phyloP scores from a whole-genome alignment of 2,329 filamentous ascomycete genomes.

The Ilyonectria robusta region DNA sequence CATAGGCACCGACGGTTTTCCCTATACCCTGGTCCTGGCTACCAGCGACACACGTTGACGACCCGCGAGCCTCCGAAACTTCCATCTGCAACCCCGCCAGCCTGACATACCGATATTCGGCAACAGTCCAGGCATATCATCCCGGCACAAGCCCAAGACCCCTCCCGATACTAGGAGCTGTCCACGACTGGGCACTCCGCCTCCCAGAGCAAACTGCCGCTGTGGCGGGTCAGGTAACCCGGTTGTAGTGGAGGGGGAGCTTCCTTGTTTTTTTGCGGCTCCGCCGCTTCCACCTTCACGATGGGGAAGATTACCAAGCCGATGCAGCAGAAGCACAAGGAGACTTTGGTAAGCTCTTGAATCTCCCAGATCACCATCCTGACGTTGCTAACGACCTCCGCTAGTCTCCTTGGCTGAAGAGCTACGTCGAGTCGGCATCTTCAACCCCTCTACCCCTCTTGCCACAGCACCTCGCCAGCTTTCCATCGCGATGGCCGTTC shows the following conservation, averaged over 20 bases:
- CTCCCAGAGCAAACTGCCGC: constrained; percentile 56
- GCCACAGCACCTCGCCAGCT: constrained; percentile 81
- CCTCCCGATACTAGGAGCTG: constrained; percentile 44
- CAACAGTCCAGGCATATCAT: constrained; percentile 17
- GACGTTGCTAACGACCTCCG: constrained; percentile 46
- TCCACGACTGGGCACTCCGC: constrained; percentile 53
- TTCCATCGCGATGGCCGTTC: constrained; percentile 94
- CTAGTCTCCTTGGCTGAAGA: constrained; percentile 88
- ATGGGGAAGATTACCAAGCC: constrained; percentile 80
- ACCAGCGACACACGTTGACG: constrained; percentile 14
- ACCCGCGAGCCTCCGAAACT: constrained; percentile 15
- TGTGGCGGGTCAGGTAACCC: constrained; percentile 52
- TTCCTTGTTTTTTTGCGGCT: constrained; percentile 65
- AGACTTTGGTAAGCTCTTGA: constrained; percentile 70
- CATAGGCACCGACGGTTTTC: not conserved
- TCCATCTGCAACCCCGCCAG: constrained; percentile 28
- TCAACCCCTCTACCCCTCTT: constrained; percentile 81
- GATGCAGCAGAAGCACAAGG: constrained; percentile 77
- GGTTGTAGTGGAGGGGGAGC: constrained; percentile 72
- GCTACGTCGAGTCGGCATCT: constrained; percentile 82
- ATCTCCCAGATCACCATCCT: not conserved
- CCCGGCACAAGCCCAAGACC: constrained; percentile 13
- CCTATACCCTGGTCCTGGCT: not conserved
- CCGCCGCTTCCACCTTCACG: constrained; percentile 69
- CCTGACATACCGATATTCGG: constrained; percentile 26